Evolutionary conservation across 805 yeast species (phyloP), one percentile per base, ranked within the genome.

Genomic region (Saturnispora kantuleensis): DNA sequence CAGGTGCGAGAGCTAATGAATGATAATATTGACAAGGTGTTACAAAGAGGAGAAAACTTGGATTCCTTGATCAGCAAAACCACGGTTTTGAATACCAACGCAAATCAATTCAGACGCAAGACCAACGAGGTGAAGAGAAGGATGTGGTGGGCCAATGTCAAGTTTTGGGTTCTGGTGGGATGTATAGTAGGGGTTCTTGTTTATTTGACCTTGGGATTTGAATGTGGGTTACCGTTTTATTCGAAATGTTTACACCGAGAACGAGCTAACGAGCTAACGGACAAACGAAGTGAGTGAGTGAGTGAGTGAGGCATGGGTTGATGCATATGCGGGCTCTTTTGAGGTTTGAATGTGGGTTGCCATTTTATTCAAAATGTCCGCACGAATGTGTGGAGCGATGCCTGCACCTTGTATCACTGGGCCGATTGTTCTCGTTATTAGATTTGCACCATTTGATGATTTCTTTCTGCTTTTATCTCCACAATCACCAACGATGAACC

Each of bases 1-100:
- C 79, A 79, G 55, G 84, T 83, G 18, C 67, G 81, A 51, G 73
- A 73, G 42, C 61, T 83, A 49, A 81, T 83, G 88, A 72, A 78
- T 47, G 84, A 80, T 48, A 84, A 83, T 55, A 78, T 83, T 44
- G 86, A 79, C 53, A 71, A 77, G 56, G 71, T 87, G 21, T 65
- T 86, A 52, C 78, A 77, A 52, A 73, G 96, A 42, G 95, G 94
- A 16, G 95, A 86, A 55, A 73, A 84, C 42, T 76, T 86, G 47
- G 74, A 77, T 51, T 62, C 74, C 34, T 68, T 86, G 50, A 90
- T 86, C 29, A 84, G 81, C 59, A 86, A 86, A 59, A 87, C 96
- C 1, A 81, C 83, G 49, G 70, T 78, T 43, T 70, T 86, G 60
- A 84, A 79, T 51, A 70, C 74, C 34, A 75, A 77, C 31, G 76